Conservation (phyloP, 306 rosid genomes). For the Senna tora region DNA sequence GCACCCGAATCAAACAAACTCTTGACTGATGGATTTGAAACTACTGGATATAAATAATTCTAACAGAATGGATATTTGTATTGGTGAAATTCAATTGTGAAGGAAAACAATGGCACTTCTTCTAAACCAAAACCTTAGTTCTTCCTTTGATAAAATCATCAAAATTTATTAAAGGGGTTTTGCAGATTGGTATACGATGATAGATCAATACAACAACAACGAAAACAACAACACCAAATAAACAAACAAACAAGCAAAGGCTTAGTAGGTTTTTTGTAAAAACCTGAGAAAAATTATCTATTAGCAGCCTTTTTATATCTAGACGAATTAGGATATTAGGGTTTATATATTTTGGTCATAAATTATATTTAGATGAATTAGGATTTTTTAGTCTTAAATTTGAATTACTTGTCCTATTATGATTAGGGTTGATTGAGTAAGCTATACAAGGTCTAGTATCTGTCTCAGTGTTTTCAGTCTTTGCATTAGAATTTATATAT, state of each 20-base stretch:
- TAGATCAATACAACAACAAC: no score
- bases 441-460: background rate
- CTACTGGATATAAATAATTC: slow-evolving; percentile 9
- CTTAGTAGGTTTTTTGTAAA: no score
- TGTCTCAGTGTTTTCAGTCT: background rate
- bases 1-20: background rate
- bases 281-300: background rate
- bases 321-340: no score
- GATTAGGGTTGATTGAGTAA: background rate
- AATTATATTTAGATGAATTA: no score
- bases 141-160: background rate
- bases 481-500: background rate
- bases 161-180: slow-evolving; percentile 7
- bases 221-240: no score
- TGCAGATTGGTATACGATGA: slow-evolving; percentile 22
- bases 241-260: no score
- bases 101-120: slow-evolving; percentile 21
- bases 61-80: slow-evolving; percentile 22
- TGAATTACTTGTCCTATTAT: background rate
- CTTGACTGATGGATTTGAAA: slow-evolving; percentile 15
- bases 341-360: no score
- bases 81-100: slow-evolving; percentile 20
- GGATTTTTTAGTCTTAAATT: background rate
- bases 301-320: background rate
- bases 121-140: slow-evolving; percentile 7